phyloP scores from a whole-genome alignment of 1,284 basidiomycete species.

The Meripilus lineatus region DNA sequence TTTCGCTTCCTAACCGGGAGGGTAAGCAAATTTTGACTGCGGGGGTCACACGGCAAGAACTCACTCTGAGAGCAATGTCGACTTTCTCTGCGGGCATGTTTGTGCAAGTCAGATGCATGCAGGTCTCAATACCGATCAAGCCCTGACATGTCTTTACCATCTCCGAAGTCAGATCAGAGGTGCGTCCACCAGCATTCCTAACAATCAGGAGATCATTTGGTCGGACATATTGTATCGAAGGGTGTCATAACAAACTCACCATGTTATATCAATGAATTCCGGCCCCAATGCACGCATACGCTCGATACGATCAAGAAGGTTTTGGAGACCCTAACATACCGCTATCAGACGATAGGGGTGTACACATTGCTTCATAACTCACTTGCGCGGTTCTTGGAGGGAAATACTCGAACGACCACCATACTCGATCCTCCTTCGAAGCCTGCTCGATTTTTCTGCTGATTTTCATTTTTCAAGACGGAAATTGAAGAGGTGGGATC shows the following conservation, averaged over 20 bases:
- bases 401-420: conserved; percentile 98
- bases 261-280: conserved; percentile 98
- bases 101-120: conserved; percentile 98
- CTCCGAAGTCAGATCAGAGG: conserved; percentile 89
- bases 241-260: no score
- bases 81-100: conserved; percentile 97
- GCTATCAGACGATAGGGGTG: neutral
- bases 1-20: conserved; percentile 78
- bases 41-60: conserved; percentile 27
- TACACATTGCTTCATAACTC: conserved; percentile 11
- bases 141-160: conserved; percentile 95
- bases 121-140: conserved; percentile 90
- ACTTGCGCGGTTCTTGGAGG: conserved; percentile 94
- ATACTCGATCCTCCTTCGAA: conserved; percentile 75
- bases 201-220: conserved; percentile 7
- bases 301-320: conserved; percentile 94
- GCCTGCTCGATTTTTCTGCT: conserved; percentile 86
- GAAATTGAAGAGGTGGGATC: neutral
- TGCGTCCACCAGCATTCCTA: conserved; percentile 95
- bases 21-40: conserved; percentile 13
- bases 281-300: conserved; percentile 95
- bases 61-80: conserved; percentile 79
- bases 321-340: conserved; percentile 78
- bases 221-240: no score
- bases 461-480: conserved; percentile 81